Conservation (phyloP, 75 land plant species). For the Pinus albicaulis region DNA sequence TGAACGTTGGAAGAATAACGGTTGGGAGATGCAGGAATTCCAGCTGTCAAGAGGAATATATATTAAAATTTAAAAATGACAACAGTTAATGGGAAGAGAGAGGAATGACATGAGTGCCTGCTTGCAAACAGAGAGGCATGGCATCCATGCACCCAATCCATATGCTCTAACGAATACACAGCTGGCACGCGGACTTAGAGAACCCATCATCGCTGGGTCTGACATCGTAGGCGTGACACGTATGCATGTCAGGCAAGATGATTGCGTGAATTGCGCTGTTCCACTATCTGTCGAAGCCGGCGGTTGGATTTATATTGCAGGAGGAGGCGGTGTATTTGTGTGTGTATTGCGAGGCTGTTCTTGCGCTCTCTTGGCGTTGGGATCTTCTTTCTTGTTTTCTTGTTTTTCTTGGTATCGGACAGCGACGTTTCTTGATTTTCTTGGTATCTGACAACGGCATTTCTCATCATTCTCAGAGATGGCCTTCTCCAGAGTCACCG, state of each 20-base stretch:
- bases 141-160: neutral
- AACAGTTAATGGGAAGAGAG: neutral
- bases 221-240: neutral
- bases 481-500: slow-evolving; percentile 10
- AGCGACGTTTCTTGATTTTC: neutral
- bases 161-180: no score
- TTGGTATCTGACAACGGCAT: no score
- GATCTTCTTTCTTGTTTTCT: neutral
- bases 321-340: neutral
- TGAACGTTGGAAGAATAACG: no score
- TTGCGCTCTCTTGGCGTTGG: no score
- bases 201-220: no score
- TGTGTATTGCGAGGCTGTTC: neutral
- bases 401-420: neutral
- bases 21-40: no score
- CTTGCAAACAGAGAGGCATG: neutral
- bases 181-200: no score
- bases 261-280: neutral
- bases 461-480: slow-evolving; percentile 19
- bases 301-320: neutral
- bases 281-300: neutral
- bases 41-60: no score
- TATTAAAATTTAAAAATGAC: no score
- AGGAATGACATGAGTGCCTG: neutral
- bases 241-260: neutral